Base-by-base conservation (phyloP, 1,284 basidiomycete species). In the Trichosporon faecale region DNA sequence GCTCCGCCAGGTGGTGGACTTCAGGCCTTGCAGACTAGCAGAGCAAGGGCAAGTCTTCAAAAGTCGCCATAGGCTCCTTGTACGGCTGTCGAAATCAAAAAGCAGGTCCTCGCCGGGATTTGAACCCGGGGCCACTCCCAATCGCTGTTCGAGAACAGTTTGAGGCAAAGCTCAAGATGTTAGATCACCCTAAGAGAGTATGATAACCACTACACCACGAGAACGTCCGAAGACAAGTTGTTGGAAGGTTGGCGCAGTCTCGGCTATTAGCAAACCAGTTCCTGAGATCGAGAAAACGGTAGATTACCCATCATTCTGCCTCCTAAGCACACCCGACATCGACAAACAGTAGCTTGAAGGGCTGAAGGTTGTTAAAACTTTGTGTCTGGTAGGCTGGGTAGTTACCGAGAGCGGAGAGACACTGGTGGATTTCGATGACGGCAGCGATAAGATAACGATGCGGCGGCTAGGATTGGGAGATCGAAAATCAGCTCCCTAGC, bases 141-240 rank as follows among this genome's bases (percentile, higher is more conserved):
- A 25, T 25, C 49, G 21, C 49, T 25, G 21, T 25, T 18, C 49
- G 21, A 52, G 25, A 21, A 52, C 21, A 52, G 49, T 21, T 23
- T 21, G 49, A 52, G 49, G 49, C 49, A 52, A 52, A 52, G 49
- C 49, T 52, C 49, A 52, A 52, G 49, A 52, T 52, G 49, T 52
- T 52, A 52, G 49, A 52, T 52, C 49, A 52, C 49, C 49, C 49
- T 52, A 52, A 52, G 49, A 52, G 49, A 52, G 49, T 52, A 52
- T 52, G 49, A 52, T 52, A 52, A 52, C 49, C 49, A 52, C 49
- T 52, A 52, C 49, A 52, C 49, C 49, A 52, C 49, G 49, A 52
- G 49, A 52, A 52, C 49, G 49, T 52, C 49, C 21, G 49, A 52
- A 52, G 49, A 52, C 49, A 46, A 8, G 49, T 52, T 52, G 49